Evolutionary conservation across 2,329 filamentous ascomycete genomes (phyloP).

Genomic region (Alternaria arbusti): DNA sequence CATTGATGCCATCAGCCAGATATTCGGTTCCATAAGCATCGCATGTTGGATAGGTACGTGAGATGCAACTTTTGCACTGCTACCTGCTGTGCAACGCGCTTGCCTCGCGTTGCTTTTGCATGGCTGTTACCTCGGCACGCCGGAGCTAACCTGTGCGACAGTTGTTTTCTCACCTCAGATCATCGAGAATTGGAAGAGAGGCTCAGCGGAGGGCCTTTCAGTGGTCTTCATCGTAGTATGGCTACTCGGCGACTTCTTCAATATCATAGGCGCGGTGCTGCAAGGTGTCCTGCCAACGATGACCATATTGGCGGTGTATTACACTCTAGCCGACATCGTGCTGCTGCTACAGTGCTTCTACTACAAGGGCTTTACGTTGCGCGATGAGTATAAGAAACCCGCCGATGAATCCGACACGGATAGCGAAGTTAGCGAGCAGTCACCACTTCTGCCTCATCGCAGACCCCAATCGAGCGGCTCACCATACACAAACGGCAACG

Average conservation of each 20-base stretch:
- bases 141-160: constrained; percentile 21
- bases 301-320: constrained; percentile 93
- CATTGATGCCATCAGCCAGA: constrained; percentile 89
- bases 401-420: constrained; percentile 28
- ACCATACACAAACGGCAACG: constrained; percentile 21
- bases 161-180: constrained; percentile 97
- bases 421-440: constrained; percentile 45
- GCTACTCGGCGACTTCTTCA: constrained; percentile 94
- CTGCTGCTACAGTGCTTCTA: constrained; percentile 91
- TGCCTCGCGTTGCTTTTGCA: neutral
- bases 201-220: constrained; percentile 85
- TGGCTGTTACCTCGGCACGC: neutral
- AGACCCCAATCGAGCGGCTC: constrained; percentile 33
- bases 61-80: neutral
- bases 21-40: constrained; percentile 94
- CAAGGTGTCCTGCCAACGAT: constrained; percentile 94
- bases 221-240: constrained; percentile 92
- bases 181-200: constrained; percentile 87
- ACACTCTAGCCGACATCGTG: constrained; percentile 89
- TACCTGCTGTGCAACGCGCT: neutral
- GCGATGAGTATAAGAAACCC: constrained; percentile 39
- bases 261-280: constrained; percentile 88
- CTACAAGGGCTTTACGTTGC: constrained; percentile 77
- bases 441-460: constrained; percentile 42
- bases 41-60: constrained; percentile 79